Base-by-base conservation (phyloP, 768 basidiomycete genomes). In the Stropharia rugosoannulata region DNA sequence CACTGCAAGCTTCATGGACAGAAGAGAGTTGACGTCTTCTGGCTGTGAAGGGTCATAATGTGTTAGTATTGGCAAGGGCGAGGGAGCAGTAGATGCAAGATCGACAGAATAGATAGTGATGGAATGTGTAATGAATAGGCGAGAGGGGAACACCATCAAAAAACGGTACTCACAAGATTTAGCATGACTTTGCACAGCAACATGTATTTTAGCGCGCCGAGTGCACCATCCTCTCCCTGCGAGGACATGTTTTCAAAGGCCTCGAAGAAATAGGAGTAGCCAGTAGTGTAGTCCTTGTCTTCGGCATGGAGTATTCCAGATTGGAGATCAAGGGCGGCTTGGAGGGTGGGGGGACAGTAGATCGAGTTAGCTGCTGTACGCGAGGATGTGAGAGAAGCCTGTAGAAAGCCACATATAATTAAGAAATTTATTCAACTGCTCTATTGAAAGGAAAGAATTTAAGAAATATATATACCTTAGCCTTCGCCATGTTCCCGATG, bases 131-230 rank as follows among this genome's bases (percentile, higher is more conserved):
- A 4, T 32, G 22, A 22, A 22, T 22, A 22, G 1, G 22, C 22
- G 22, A 22, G 22, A 32, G 29, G 3, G 5, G 9, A 32, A 32
- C 29, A 4, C 29, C 29, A 2, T 32, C 2, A 22, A 40, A 32
- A 13, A 32, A 4, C 11, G 10, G 11, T 13, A 78, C 87, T 60
- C 57, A 96, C 95, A 67, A 96, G 70, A 66, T 94, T 94, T 59
- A 98, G 78, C 96, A 99, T 99, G 68, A 99, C 88, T 70, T 99
- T 98, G 73, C 97, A 99, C 43, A 98, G 71, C 13, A 98, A 79
- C 96, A 98, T 97, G 72, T 99, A 98, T 73, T 99, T 98, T 61
- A 99, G 77, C 4, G 94, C 94, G 1, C 81, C 84, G 16, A 97
- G 76, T 0, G 94, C 93, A 0, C 73, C 78, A 40, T 84, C 55